Percentiles rank a stretch among this genome's conserved stretches.
phyloP scores from a whole-genome alignment of 2,329 filamentous ascomycete species.

The Blastomyces parvus region DNA sequence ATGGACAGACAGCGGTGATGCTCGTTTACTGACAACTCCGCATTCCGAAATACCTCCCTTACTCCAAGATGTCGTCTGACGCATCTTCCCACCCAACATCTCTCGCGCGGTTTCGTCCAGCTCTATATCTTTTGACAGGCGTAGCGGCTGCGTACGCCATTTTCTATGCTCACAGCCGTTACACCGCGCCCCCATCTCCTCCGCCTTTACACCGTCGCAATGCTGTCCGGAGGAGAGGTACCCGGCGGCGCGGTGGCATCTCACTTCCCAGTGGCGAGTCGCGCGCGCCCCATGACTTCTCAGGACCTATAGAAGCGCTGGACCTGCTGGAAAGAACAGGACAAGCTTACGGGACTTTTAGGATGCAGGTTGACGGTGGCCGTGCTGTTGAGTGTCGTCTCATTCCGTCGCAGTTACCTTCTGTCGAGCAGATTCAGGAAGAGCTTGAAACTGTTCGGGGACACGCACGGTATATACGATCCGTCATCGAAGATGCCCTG shows the following conservation, averaged over 20 bases:
- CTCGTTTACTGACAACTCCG: neutral
- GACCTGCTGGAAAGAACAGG: slow-evolving; percentile 34
- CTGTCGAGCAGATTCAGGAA: slow-evolving; percentile 35
- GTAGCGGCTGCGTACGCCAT: slow-evolving; percentile 36
- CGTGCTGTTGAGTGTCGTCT: slow-evolving; percentile 34
- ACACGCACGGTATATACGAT: slow-evolving; percentile 34
- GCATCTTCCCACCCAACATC: slow-evolving; percentile 24
- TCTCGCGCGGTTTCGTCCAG: slow-evolving; percentile 32
- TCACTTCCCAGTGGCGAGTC: slow-evolving; percentile 13
- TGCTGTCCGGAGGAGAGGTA: slow-evolving; percentile 28
- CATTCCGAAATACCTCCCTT: neutral
- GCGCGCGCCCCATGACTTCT: slow-evolving; percentile 3
- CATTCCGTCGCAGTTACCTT: slow-evolving; percentile 34
- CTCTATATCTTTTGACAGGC: slow-evolving; percentile 35
- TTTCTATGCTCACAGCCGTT: slow-evolving; percentile 30
- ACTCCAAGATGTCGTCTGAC: slow-evolving; percentile 17
- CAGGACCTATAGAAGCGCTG: slow-evolving; percentile 30
- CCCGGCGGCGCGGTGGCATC: slow-evolving; percentile 14
- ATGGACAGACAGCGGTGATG: neutral
- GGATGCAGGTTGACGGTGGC: slow-evolving; percentile 35
- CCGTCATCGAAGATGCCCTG: slow-evolving; percentile 38
- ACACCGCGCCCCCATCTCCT: slow-evolving; percentile 21
- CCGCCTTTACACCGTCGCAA: slow-evolving; percentile 31
- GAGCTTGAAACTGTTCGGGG: slow-evolving; percentile 30
- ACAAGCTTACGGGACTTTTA: slow-evolving; percentile 35